A percentile compares a stretch with the other conserved stretches of the same genome.
Conservation (phyloP, 805 yeast genomes). For the Zygosaccharomyces bailii region DNA sequence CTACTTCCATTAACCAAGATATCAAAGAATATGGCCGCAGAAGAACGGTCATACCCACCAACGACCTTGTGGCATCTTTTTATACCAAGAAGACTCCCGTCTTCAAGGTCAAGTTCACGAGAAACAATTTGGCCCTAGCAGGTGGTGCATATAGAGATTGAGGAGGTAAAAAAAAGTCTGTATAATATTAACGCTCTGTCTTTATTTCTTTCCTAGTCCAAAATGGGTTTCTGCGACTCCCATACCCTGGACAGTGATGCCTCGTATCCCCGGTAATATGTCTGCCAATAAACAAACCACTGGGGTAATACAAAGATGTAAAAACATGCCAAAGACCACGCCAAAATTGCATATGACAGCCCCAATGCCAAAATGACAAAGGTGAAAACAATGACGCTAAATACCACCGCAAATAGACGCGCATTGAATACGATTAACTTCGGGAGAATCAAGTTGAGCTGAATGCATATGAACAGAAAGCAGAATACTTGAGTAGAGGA, state of each 20-base stretch:
- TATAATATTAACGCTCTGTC: conserved; percentile 1
- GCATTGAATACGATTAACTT: conserved; percentile 20
- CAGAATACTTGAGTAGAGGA: conserved; percentile 77
- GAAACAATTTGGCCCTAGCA: conserved; percentile 85
- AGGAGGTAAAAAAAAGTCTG: conserved; percentile 5
- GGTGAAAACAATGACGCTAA: conserved; percentile 26
- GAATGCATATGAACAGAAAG: conserved; percentile 55
- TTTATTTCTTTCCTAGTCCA: conserved; percentile 10
- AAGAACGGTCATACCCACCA: conserved; percentile 72
- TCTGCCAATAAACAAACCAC: conserved; percentile 34
- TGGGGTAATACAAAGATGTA: conserved; percentile 27
- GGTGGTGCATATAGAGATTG: conserved; percentile 76
- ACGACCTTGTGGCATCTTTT: conserved; percentile 89
- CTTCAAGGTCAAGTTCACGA: conserved; percentile 86
- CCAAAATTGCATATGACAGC: conserved; percentile 20
- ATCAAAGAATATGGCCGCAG: conserved; percentile 50
- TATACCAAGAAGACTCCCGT: conserved; percentile 94
- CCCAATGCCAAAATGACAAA: conserved; percentile 26
- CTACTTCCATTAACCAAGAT: conserved; percentile 36
- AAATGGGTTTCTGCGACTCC: conserved; percentile 25
- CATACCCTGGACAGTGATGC: conserved; percentile 19
- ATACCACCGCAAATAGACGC: conserved; percentile 15
- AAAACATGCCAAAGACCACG: conserved; percentile 18
- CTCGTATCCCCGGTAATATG: conserved; percentile 23
- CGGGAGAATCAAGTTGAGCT: conserved; percentile 34